A percentile compares a stretch with the other conserved stretches of the same genome.
phyloP scores from a whole-genome alignment of 306 rosid species.

The Cicer arietinum region DNA sequence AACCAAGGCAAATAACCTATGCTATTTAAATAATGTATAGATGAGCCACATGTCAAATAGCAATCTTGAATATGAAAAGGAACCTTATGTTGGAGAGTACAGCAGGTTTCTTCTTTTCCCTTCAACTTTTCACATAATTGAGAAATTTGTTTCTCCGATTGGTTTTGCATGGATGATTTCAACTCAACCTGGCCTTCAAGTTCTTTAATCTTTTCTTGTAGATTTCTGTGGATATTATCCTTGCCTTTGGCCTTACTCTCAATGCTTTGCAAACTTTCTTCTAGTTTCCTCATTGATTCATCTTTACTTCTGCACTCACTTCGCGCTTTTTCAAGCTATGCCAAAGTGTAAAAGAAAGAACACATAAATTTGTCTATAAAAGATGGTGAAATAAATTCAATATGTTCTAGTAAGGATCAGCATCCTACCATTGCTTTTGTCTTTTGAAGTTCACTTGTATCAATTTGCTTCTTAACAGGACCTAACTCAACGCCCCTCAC shows the following conservation, averaged over 20 bases:
- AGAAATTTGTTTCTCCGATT: conserved; percentile 73
- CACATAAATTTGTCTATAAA: conserved; percentile 14
- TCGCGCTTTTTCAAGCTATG: conserved; percentile 79
- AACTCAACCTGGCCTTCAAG: conserved; percentile 81
- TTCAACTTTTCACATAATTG: conserved; percentile 69
- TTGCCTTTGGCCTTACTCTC: conserved; percentile 81
- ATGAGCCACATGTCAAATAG: conserved; percentile 9
- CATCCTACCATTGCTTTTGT: conserved; percentile 67
- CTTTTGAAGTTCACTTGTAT: conserved; percentile 78
- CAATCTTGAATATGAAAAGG: conserved; percentile 31
- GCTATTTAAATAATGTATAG: conserved; percentile 3
- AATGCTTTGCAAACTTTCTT: conserved; percentile 72
- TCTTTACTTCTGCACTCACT: conserved; percentile 81
- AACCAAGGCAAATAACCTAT: background rate
- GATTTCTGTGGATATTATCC: conserved; percentile 62
- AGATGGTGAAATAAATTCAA: background rate
- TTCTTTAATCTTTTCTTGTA: conserved; percentile 80
- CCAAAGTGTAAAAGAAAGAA: conserved; percentile 24
- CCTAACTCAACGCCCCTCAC: conserved; percentile 90
- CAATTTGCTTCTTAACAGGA: conserved; percentile 84
- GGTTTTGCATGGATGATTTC: conserved; percentile 63
- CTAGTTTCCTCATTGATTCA: conserved; percentile 71
- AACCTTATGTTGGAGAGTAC: conserved; percentile 80
- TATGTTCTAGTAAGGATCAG: conserved; percentile 17
- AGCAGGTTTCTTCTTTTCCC: conserved; percentile 74